phyloP scores from a whole-genome alignment of 345 rosid genomes.

The Brassica nigra region DNA sequence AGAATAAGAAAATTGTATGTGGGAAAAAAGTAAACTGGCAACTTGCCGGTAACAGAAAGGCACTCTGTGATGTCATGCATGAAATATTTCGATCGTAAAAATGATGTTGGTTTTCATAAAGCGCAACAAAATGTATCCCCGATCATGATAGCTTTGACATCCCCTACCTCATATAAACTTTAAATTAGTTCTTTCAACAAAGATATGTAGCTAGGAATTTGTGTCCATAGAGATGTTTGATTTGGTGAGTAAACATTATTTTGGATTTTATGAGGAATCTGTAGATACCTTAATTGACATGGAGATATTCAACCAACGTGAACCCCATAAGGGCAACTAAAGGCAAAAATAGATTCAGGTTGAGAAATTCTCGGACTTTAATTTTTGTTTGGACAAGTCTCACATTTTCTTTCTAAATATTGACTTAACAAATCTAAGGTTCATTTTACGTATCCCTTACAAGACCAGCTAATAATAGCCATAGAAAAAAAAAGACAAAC shows the following conservation, averaged over 20 bases:
- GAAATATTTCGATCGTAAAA: neutral
- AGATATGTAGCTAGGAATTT: neutral
- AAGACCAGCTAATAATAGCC: slow-evolving; percentile 15
- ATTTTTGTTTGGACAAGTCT: slow-evolving; percentile 25
- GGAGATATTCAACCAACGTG: neutral
- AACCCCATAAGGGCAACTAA: slow-evolving; percentile 18
- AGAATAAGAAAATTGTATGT: neutral
- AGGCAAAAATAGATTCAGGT: slow-evolving; percentile 29
- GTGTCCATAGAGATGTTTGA: neutral
- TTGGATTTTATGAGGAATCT: neutral
- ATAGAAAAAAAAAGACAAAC: slow-evolving; percentile 12
- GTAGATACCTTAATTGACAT: slow-evolving; percentile 6
- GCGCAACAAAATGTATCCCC: neutral
- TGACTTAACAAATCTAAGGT: slow-evolving; percentile 29
- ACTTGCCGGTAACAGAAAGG: neutral
- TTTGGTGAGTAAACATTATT: neutral
- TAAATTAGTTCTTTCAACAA: neutral
- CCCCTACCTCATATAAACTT: too few relatives aligned
- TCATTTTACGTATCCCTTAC: slow-evolving; percentile 35
- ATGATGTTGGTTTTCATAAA: neutral
- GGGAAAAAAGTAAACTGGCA: neutral
- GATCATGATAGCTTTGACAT: neutral
- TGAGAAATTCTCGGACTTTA: slow-evolving; percentile 20
- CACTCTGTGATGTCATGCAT: neutral
- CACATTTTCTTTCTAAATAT: slow-evolving; percentile 37